Percentiles rank a stretch among this genome's conserved stretches.
Conservation (phyloP, 2,329 filamentous ascomycete genomes). For the Paecilomyces fulvus region DNA sequence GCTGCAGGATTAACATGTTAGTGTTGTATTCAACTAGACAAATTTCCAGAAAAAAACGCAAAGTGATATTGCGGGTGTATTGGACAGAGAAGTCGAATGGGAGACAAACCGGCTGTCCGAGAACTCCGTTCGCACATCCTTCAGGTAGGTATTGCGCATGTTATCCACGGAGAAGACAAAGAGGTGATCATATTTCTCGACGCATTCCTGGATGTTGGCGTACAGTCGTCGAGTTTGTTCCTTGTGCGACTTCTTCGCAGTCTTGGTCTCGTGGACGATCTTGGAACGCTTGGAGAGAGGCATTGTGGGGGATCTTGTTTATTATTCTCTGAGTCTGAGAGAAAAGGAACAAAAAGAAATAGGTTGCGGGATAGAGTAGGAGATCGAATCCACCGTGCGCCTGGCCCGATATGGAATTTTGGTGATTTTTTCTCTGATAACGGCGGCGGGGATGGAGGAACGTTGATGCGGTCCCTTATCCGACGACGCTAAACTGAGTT, state of each 20-base stretch:
- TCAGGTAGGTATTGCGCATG: constrained; percentile 96
- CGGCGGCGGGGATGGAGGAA: constrained; percentile 23
- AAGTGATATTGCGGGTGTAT: not conserved
- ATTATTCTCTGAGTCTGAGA: not conserved
- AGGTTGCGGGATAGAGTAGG: not conserved
- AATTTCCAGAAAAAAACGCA: constrained; percentile 22
- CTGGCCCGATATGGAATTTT: constrained; percentile 10
- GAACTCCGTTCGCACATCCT: constrained; percentile 79
- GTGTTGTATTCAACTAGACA: not conserved
- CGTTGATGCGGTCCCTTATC: constrained; percentile 29
- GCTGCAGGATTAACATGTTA: constrained; percentile 37
- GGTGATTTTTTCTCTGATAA: constrained; percentile 30
- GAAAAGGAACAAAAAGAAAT: not conserved
- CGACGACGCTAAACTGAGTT: constrained; percentile 21
- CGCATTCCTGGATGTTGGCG: constrained; percentile 74
- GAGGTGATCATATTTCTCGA: constrained; percentile 80
- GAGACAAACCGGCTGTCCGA: constrained; percentile 64
- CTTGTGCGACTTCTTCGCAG: constrained; percentile 85
- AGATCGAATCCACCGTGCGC: not conserved
- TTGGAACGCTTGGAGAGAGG: constrained; percentile 92
- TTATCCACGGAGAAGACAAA: constrained; percentile 93
- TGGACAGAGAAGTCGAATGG: not conserved
- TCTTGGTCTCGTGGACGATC: constrained; percentile 82
- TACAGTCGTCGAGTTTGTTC: constrained; percentile 81
- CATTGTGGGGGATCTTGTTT: constrained; percentile 49